Evolutionary conservation across 768 basidiomycete species (phyloP), one percentile per base, ranked within the genome.

Genomic region (Calocybe indica): DNA sequence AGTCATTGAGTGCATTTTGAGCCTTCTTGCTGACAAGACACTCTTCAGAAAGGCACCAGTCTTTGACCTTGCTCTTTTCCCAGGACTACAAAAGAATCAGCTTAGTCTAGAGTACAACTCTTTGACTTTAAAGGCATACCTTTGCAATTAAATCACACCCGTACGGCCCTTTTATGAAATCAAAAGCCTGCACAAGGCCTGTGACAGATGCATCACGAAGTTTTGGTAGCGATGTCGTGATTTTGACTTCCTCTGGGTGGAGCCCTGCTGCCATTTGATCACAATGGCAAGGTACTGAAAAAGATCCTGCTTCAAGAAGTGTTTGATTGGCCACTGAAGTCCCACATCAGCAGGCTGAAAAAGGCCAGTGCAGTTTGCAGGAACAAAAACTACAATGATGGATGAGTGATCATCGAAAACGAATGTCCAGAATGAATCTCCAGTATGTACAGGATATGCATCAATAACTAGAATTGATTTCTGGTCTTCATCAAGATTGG

Each of bases 371-470:
- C 35, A 66, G 40, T 55, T 60, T 35, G 49, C 63, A 34, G 63
- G 63, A 13, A 64, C 57, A 51, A 49, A 64, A 7, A 45, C 37
- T 0, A 61, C 48, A 34, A 61, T 35, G 15, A 63, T 50, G 37
- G 53, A 52, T 4, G 59, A 59, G 34, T 41, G 51, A 5, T 53
- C 39, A 3, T 51, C 8, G 10, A 40, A 40, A 9, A 62, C 37
- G 41, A 45, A 57, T 7, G 39, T 35, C 9, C 39, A 54, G 41
- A 66, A 64, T 3, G 56, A 52, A 13, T 58, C 22, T 14, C 60
- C 42, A 3, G 50, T 56, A 30, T 67, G 63, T 7, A 67, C 59
- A 4, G 61, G 57, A 29, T 63, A 67, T 14, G 51, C 50, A 40
- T 67, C 59, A 6, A 66, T 48, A 30, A 49, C 53, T 3, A 63